phyloP scores from a whole-genome alignment of 2,329 filamentous ascomycete species.

The Aspergillus nomiae region DNA sequence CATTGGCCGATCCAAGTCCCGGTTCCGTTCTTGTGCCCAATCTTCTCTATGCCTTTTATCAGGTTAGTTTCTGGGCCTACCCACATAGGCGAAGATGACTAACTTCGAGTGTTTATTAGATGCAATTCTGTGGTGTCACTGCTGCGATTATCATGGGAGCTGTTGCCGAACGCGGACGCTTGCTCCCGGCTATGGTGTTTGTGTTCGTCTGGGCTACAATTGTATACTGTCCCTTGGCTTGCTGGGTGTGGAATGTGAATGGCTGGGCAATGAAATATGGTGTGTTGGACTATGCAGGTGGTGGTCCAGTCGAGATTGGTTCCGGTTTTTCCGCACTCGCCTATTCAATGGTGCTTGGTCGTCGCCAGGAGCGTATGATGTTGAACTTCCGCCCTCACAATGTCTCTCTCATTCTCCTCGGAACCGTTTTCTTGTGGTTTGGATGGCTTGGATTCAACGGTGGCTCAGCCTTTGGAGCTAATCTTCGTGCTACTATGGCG shows the following conservation, averaged over 20 bases:
- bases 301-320: conserved; percentile 94
- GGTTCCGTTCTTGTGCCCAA: conserved; percentile 87
- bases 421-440: conserved; percentile 95
- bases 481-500: conserved; percentile 90
- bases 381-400: conserved; percentile 99
- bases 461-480: conserved; percentile 89
- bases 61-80: conserved; percentile 51
- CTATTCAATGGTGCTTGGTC: conserved; percentile 93
- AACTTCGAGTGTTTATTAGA: conserved; percentile 53
- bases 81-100: conserved; percentile 26
- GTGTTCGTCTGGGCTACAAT: conserved; percentile 94
- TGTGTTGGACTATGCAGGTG: conserved; percentile 93
- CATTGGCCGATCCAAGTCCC: conserved; percentile 79
- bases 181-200: conserved; percentile 93
- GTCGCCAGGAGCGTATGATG: conserved; percentile 99
- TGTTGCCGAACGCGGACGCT: conserved; percentile 88
- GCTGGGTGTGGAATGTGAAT: conserved; percentile 95
- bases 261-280: conserved; percentile 92
- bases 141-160: conserved; percentile 88
- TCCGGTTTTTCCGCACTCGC: conserved; percentile 91
- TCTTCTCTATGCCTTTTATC: conserved; percentile 91
- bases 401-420: conserved; percentile 93
- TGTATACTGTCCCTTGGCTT: conserved; percentile 95
- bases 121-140: conserved; percentile 96
- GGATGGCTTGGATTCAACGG: conserved; percentile 99